Base-by-base conservation (phyloP, 1,139 yeast species). In the Diutina sp. region DNA sequence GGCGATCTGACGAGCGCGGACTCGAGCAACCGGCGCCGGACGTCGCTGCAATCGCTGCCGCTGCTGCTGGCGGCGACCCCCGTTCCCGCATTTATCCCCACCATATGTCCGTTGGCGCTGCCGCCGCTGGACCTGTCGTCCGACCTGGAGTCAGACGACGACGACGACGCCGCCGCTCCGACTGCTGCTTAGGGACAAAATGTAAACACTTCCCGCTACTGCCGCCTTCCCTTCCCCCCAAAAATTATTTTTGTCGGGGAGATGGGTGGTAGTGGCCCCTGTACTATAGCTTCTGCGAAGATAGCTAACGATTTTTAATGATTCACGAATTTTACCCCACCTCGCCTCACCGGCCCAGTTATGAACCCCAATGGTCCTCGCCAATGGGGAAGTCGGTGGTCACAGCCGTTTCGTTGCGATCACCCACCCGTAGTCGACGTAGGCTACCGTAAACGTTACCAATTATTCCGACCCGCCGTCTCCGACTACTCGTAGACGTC, bases 71-170 rank as follows among this genome's bases (percentile, higher is more conserved):
- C n/a, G 21, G 47, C 47, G 11, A 16, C 47, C 28, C 47, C 58
- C 57, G 53, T 56, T 56, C 41, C 41, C 41, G 41, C 41, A 21
- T 54, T 55, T 4, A 56, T 59, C 29, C 57, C 57, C 14, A 56
- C 57, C 48, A 60, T 60, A 4, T 45, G 46, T 9, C 58, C 58
- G 50, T 58, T 57, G 14, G 56, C 60, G 6, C 60, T 59, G 62
- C 58, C 61, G 18, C 59, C 61, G 41, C 57, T 50, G 53, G 53
- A 50, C 29, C 53, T 50, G 53, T 32, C 45, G 29, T 50, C 53
- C 28, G 53, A 50, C 44, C 41, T 29, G 9, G 44, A 32, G 25
- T 38, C 18, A 7, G 41, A 50, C 9, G 28, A 16, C 6, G 30
- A 30, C 46, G 41, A 9, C 16, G 41, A 7, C 14, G 41, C 4